Base-by-base conservation (phyloP, 805 yeast genomes). In the Candida ulmi region DNA sequence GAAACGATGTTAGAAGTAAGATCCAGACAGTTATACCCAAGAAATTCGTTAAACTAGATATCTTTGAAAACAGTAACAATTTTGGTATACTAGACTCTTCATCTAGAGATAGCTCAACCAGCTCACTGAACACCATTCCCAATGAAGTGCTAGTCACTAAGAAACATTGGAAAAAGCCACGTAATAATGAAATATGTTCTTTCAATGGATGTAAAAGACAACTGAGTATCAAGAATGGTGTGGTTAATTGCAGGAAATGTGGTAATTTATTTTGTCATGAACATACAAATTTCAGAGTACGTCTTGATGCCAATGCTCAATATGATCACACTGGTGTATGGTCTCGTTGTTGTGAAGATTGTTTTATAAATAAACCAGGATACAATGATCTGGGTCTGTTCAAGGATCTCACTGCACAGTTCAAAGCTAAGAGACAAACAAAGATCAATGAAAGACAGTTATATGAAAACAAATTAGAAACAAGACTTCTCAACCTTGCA, bases 221-320 rank as follows among this genome's bases (percentile, higher is more conserved):
- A 5, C 61, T 83, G 29, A 70, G 63, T 36, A 63, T 74, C 21
- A 72, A 76, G 41, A 73, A 70, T 47, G 86, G 84, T 0, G 59
- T 71, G 2, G 75, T 76, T 6, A 82, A 87, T 55, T 86, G 96
- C 59, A 63, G 91, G 18, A 74, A 73, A 47, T 88, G 96, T 62
- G 96, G 96, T 0, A 53, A 66, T 19, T 57, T 88, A 15, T 86
- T 61, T 54, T 88, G 96, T 57, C 71, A 72, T 43, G 59, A 56
- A 23, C 95, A 88, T 60, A 67, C 88, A 3, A 55, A 63, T 8
- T 78, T 68, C 48, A 65, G 70, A 38, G 68, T 78, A 33, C 74
- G 70, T 50, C 61, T 88, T 15, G 60, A 72, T 43, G 50, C 58
- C n/a, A 50, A 62, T 2, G 77, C 82, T 0, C 48, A 63, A 9